Evolutionary conservation across 176 grass and related monocot genomes (phyloP).

Genomic region (Aechmea fasciata): DNA sequence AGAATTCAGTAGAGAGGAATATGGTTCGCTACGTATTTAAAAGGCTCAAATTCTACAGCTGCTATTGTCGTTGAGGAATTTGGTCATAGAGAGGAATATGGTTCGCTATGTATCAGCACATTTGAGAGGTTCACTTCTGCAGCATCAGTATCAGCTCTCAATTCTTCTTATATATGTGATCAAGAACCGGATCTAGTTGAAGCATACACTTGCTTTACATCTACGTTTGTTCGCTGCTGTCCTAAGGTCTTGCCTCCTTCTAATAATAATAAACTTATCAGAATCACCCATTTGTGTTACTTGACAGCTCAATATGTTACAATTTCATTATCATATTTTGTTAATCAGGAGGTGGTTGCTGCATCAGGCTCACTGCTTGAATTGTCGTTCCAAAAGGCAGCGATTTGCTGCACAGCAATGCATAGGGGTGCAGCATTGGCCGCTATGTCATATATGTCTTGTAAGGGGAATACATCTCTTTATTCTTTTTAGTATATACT

Average conservation of each 20-base stretch:
- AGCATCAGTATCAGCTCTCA: conserved; percentile 59
- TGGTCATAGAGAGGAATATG: conserved; percentile 78
- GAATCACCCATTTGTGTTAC: not conserved
- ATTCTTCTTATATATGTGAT: conserved; percentile 80
- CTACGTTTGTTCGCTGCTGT: conserved; percentile 73
- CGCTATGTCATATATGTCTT: conserved; percentile 86
- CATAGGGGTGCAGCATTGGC: conserved; percentile 76
- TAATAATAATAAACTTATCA: not conserved
- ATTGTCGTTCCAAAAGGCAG: conserved; percentile 80
- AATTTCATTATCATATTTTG: not conserved
- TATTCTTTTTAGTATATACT: conserved; percentile 9
- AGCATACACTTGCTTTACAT: conserved; percentile 77
- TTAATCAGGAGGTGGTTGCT: conserved; percentile 50
- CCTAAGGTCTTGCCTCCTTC: conserved; percentile 49
- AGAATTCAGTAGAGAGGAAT: too few relatives aligned
- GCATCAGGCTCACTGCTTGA: conserved; percentile 66
- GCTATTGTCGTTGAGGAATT: conserved; percentile 77
- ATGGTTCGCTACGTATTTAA: not conserved
- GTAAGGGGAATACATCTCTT: conserved; percentile 41
- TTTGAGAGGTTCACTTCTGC: conserved; percentile 79
- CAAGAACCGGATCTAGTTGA: conserved; percentile 94
- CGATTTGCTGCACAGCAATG: conserved; percentile 88
- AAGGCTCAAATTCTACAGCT: conserved; percentile 50
- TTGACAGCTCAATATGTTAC: not conserved
- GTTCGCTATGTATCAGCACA: conserved; percentile 53